Evolutionary conservation across 371 early-diverging fungal genomes (phyloP), one percentile per base, ranked within the genome.

Genomic region (Smittium culicis): DNA sequence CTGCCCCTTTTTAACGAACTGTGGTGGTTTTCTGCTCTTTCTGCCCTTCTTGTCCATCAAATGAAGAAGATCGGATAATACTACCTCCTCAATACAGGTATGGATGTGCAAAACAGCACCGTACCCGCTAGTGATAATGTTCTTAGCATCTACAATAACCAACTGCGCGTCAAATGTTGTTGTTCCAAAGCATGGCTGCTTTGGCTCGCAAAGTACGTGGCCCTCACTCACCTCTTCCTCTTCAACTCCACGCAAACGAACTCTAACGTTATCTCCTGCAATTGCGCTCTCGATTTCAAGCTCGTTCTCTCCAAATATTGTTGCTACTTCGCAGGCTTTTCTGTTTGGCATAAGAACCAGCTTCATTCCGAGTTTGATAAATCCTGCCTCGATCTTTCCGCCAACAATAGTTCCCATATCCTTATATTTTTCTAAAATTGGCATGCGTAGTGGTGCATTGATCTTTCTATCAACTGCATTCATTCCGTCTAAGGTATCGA

Each of bases 321-420:
- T 82, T 33, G 83, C 77, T 14, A 96, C 84, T 80, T 97, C 96
- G 66, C 80, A 75, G 24, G 62, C 34, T 65, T 77, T 78, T 74
- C 82, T 88, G 82, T 93, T 92, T 70, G 98, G 98, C 96, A 98
- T 94, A 65, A 98, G 69, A 54, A 93, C 45, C 1, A 94, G 80
- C 54, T 68, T 70, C 68, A 90, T 86, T 58, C 93, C 94, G 82
- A 90, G 88, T 80, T 84, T 85, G 69, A 98, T 73, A 62, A 81
- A 79, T 55, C 98, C 98, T 55, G 92, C 88, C 76, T 98, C 98
- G 67, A 98, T 84, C 81, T 98, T 98, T 68, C 98, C 98, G 25
- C 85, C 86, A 61, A 95, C 83, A 56, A 96, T 81, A 5, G 93
- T 93, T 71, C 98, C 98, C 96, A 95, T 93, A 73, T 98, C 96